Conservation (phyloP, 371 early-diverging fungal species). For the Saksenaea oblongispora region DNA sequence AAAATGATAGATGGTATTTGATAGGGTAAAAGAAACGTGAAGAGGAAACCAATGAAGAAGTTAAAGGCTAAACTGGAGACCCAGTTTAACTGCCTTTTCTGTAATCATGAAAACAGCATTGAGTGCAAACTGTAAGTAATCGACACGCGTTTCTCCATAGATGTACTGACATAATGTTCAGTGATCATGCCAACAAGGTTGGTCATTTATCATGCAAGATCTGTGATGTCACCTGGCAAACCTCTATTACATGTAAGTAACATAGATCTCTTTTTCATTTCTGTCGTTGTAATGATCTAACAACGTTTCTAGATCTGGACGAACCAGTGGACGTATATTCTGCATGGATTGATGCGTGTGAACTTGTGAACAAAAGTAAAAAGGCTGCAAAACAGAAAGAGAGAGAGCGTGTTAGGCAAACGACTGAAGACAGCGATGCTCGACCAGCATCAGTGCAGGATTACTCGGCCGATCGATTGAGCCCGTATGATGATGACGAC, state of each 20-base stretch:
- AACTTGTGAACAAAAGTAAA: constrained; percentile 59
- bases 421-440: constrained; percentile 3
- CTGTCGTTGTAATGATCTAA: background rate
- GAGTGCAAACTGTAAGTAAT: constrained; percentile 71
- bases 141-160: background rate
- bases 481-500: constrained; percentile 40
- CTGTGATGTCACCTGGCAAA: constrained; percentile 73
- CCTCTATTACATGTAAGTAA: constrained; percentile 65
- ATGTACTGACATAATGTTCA: constrained; percentile 8
- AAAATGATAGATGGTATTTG: background rate
- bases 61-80: constrained; percentile 76
- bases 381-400: constrained; percentile 21
- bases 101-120: constrained; percentile 87
- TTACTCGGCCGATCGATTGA: constrained; percentile 26
- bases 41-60: constrained; percentile 73
- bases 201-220: constrained; percentile 76
- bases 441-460: constrained; percentile 16
- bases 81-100: constrained; percentile 87
- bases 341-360: constrained; percentile 86
- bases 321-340: constrained; percentile 85
- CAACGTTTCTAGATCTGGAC: constrained; percentile 56
- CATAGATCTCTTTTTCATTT: background rate
- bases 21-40: constrained; percentile 88
- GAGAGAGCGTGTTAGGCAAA: constrained; percentile 16
- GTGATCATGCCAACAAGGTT: constrained; percentile 53